phyloP scores from a whole-genome alignment of 2,329 filamentous ascomycete species.

The Colletotrichum cuscutae region DNA sequence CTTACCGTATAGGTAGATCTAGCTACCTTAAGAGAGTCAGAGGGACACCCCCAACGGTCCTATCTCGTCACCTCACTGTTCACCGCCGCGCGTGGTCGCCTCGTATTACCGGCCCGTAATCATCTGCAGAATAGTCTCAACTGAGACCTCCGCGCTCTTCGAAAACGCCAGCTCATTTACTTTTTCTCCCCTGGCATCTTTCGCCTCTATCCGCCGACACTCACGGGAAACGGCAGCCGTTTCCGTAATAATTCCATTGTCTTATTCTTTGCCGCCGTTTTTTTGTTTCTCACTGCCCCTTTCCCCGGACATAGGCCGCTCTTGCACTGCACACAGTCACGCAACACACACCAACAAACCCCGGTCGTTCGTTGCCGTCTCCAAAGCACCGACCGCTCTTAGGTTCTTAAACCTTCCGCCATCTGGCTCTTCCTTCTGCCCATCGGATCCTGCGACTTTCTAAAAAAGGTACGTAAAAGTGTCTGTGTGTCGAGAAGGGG shows the following conservation, averaged over 20 bases:
- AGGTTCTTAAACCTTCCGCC: slow-evolving; percentile 3
- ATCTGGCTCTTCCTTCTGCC: slow-evolving; percentile 8
- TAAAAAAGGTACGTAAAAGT: not conserved
- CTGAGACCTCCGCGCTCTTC: slow-evolving; percentile 25
- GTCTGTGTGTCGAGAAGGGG: not conserved
- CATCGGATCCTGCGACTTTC: not conserved
- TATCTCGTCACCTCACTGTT: not conserved
- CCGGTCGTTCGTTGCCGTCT: not conserved
- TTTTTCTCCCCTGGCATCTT: slow-evolving; percentile 32
- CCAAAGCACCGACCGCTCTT: not conserved
- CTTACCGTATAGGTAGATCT: not conserved
- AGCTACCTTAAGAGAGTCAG: not conserved
- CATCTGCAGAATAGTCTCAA: not conserved
- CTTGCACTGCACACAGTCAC: not conserved
- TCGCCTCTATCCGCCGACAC: slow-evolving; percentile 20
- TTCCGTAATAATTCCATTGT: slow-evolving; percentile 34
- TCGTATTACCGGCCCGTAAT: slow-evolving; percentile 7
- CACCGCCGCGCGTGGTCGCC: not conserved
- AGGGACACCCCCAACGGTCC: not conserved
- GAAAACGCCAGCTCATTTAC: slow-evolving; percentile 33
- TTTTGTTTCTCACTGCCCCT: slow-evolving; percentile 21
- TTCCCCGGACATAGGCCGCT: not conserved
- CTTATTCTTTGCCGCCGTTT: slow-evolving; percentile 27
- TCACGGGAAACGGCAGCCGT: slow-evolving; percentile 30
- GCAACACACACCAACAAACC: not conserved